Base-by-base conservation (phyloP, 805 yeast species). In the Alloascoidea africana region DNA sequence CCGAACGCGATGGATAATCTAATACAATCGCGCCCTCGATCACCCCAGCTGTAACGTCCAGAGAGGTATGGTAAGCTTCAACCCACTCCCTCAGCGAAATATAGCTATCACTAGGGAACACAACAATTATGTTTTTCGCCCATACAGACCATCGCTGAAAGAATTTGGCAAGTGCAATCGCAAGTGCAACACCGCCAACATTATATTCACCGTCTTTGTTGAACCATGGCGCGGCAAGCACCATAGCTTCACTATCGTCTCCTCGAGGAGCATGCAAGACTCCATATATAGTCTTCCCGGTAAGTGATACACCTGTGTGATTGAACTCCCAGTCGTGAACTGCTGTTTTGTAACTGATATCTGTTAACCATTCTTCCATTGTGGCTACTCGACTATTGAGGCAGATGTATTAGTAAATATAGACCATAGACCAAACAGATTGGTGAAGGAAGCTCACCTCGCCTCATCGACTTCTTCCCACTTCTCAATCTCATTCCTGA, bases 191-290 rank as follows among this genome's bases (percentile, higher is more conserved):
- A 2, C 94, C 98, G 32, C 94, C 94, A 41, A 73, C 65, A 54
- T 91, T 91, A 49, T 59, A 63, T 38, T 66, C 64, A 2, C 70
- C 72, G 36, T 76, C 82, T 4, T 73, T 58, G 38, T 82, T 83
- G 36, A 51, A 55, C 89, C 95, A 91, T 0, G 97, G 96, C 4
- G 91, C 85, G 5, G 77, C 81, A 34, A 91, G 55, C 1, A 87
- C 93, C 72, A 91, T 78, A 0, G 96, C 84, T 56, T 91, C 98
- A 1, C 97, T 86, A 42, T 87, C 91, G 49, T 89, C 97, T 17
- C 96, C 96, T 43, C 95, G 63, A 5, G 97, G 94, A 0, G 95
- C 91, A 51, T 84, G 94, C 57, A 82, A 67, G 3, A 87, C 71
- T 0, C 85, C 94, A 53, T 89, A 91, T 27, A 83, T 60, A 34